Conservation (phyloP, 176 grass and related monocot species). For the Saccharum spontaneum region DNA sequence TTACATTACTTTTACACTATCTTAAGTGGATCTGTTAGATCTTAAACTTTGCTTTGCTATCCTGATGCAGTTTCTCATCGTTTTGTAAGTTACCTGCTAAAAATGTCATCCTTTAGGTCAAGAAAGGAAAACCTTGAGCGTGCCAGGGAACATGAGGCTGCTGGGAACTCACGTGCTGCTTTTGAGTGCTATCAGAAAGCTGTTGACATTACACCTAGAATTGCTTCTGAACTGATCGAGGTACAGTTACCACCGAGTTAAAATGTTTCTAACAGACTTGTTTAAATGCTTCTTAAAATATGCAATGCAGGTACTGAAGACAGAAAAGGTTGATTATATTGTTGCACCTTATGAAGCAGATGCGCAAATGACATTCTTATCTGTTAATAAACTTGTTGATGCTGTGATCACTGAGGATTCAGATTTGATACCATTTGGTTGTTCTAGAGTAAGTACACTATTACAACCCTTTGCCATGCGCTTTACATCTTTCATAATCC, state of each 20-base stretch:
- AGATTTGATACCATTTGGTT: conserved; percentile 98
- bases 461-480: conserved; percentile 17
- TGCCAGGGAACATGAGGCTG: conserved; percentile 83
- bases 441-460: conserved; percentile 76
- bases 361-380: conserved; percentile 95
- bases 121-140: conserved; percentile 92
- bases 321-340: conserved; percentile 89
- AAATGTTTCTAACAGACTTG: conserved; percentile 11
- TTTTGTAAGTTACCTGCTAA: conserved; percentile 18
- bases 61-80: neutral
- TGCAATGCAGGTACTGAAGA: conserved; percentile 74
- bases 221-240: conserved; percentile 86
- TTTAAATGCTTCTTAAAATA: conserved; percentile 23
- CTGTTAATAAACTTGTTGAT: conserved; percentile 93
- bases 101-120: conserved; percentile 41
- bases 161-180: conserved; percentile 84
- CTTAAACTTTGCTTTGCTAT: conserved; percentile 12
- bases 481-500: neutral
- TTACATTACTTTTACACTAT: conserved; percentile 5
- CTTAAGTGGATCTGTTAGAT: neutral
- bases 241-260: conserved; percentile 31
- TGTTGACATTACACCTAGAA: conserved; percentile 93
- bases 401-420: conserved; percentile 96
- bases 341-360: conserved; percentile 99
- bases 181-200: conserved; percentile 95